Percentiles rank a stretch among this genome's conserved stretches.
phyloP scores from a whole-genome alignment of 2,329 filamentous ascomycete genomes.

The Trichophyton simii region DNA sequence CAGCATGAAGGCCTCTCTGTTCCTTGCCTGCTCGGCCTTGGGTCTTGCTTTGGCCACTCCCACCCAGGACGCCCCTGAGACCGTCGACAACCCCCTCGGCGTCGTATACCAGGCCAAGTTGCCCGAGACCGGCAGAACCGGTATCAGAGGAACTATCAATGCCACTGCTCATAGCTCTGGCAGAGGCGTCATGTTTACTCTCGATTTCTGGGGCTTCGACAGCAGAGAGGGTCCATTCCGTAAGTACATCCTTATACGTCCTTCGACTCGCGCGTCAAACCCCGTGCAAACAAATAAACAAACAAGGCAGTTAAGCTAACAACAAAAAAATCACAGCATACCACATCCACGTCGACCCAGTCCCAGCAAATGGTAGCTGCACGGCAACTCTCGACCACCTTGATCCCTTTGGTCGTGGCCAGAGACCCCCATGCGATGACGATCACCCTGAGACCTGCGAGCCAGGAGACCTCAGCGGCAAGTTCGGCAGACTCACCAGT shows the following conservation, averaged over 20 bases:
- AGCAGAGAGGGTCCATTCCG: slow-evolving; percentile 40
- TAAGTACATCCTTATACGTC: too few relatives aligned
- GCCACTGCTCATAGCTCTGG: slow-evolving; percentile 38
- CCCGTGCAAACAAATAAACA: neutral
- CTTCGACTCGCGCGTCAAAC: too few relatives aligned
- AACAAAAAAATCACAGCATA: slow-evolving; percentile 38
- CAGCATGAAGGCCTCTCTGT: neutral
- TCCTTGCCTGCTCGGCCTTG: slow-evolving; percentile 11
- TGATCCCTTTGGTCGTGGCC: slow-evolving; percentile 56
- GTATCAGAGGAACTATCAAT: slow-evolving; percentile 42
- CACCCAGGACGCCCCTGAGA: slow-evolving; percentile 38
- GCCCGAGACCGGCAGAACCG: slow-evolving; percentile 42
- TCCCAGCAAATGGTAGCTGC: slow-evolving; percentile 58
- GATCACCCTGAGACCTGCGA: slow-evolving; percentile 52
- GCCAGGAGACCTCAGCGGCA: slow-evolving; percentile 64
- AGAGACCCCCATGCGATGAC: slow-evolving; percentile 49
- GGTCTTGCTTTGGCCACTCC: slow-evolving; percentile 16
- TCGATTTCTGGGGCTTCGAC: slow-evolving; percentile 48
- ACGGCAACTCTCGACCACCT: slow-evolving; percentile 54
- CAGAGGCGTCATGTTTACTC: slow-evolving; percentile 43
- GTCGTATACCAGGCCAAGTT: slow-evolving; percentile 45
- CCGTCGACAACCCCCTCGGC: slow-evolving; percentile 45
- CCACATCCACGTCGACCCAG: slow-evolving; percentile 56
- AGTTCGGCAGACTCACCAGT: slow-evolving; percentile 52
- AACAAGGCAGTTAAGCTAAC: neutral